phyloP scores from a whole-genome alignment of 2,329 filamentous ascomycete genomes.

The Capronia coronata region DNA sequence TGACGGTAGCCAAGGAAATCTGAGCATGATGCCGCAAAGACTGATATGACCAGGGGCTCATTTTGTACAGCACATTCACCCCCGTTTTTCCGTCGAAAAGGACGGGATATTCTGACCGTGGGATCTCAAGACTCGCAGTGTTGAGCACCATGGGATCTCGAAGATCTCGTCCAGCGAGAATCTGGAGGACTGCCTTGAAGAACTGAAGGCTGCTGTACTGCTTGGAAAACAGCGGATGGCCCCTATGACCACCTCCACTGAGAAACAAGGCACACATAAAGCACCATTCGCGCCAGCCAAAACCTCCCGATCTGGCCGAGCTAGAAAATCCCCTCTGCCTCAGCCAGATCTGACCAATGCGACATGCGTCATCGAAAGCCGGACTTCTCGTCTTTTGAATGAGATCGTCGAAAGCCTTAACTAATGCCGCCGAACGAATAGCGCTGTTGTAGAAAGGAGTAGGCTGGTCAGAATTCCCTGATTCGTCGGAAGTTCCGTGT shows the following conservation, averaged over 20 bases:
- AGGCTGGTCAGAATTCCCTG: constrained; percentile 32
- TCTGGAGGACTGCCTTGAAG: constrained; percentile 91
- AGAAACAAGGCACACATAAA: constrained; percentile 72
- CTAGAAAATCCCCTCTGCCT: constrained; percentile 76
- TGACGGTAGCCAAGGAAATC: constrained; percentile 66
- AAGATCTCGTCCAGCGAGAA: constrained; percentile 68
- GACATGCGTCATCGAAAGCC: constrained; percentile 73
- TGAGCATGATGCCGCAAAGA: constrained; percentile 68
- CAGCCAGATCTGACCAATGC: constrained; percentile 83
- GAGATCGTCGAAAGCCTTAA: constrained; percentile 67
- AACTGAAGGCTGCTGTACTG: constrained; percentile 87
- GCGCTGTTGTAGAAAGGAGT: constrained; percentile 89
- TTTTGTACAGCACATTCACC: constrained; percentile 83
- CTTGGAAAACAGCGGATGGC: constrained; percentile 64
- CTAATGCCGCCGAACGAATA: constrained; percentile 68
- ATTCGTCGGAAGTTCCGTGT: constrained; percentile 28
- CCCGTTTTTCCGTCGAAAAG: constrained; percentile 69
- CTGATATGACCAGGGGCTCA: constrained; percentile 75
- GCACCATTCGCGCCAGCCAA: constrained; percentile 89
- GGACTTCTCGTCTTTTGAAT: constrained; percentile 62
- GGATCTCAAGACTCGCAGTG: constrained; percentile 35
- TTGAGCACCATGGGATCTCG: constrained; percentile 56
- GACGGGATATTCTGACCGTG: constrained; percentile 53
- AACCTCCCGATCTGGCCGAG: constrained; percentile 67
- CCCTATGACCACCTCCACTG: constrained; percentile 66